Base-by-base conservation (phyloP, 176 grass and related monocot species). In the Otatea glauca region DNA sequence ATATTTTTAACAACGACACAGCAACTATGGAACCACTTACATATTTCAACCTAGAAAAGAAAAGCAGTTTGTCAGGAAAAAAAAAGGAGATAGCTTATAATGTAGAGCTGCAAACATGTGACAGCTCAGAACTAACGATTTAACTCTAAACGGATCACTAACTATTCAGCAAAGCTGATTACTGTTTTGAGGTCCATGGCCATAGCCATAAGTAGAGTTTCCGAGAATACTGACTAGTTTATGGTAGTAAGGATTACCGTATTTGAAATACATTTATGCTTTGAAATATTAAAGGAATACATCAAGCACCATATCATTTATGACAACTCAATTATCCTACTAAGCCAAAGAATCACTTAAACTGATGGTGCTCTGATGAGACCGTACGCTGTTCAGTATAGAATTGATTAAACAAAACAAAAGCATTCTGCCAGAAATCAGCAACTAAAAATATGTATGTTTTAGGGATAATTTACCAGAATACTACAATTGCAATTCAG, bases 1-100 rank as follows among this genome's bases (percentile, higher is more conserved):
- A 99, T 92, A 79, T 99, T 94, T 70, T 94, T 99, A 27, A 94
- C 90, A 83, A 99, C 74, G 3, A 91, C 86, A 62, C 91, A 94
- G 27, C 96, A 96, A 69, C 96, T 99, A 64, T 99, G 90, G 82
- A 93, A 96, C 38, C 21, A 68, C 55, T 90, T 94, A 21, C 78
- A 65, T 47, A 89, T 78, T 96, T 96, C 89, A 56, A 99, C 93
- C 96, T 99, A 70, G 2, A 80, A 90, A 73, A 82, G 9, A 80
- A 85, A 91, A 80, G 39, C 70, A 61, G 68, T 1, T 29, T n/a
- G 75, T 90, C 39, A 80, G 62, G 2, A 15, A 50, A 68, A 61
- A 61, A 65, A 65, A 41, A 51, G 39, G 7, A 72, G 44, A 79
- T 35, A 67, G 23, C 17, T 25, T 34, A 24, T 50, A 32, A 72